These are phyloP conservation scores for Dicorynia guianensis DNA, from an alignment of 306 rosid species.

Conservation along the genomic window DNA sequence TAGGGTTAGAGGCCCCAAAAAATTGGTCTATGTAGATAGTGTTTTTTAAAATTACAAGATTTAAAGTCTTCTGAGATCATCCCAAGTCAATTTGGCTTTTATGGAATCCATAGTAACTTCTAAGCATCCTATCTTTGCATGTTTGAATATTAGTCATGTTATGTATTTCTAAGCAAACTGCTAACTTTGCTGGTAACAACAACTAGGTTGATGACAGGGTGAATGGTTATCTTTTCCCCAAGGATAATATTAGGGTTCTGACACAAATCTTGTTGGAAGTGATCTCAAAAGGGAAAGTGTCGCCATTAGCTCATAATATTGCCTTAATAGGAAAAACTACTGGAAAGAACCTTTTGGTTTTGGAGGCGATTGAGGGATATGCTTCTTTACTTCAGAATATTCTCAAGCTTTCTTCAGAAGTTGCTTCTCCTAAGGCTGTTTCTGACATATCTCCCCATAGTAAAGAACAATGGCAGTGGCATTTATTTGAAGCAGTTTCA, in stretches of 20 bases:
- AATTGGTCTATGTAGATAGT: constrained; percentile 29
- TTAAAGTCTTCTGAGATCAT: constrained; percentile 19
- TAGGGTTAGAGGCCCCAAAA: not conserved
- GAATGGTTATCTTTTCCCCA: constrained; percentile 86
- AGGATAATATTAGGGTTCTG: constrained; percentile 63
- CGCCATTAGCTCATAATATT: constrained; percentile 74
- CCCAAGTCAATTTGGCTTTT: constrained; percentile 20
- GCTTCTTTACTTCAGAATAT: constrained; percentile 71
- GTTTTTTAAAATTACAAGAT: constrained; percentile 16
- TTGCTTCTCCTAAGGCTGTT: constrained; percentile 64
- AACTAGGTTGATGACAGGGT: constrained; percentile 88
- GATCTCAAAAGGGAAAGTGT: constrained; percentile 68
- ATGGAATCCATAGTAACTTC: constrained; percentile 7
- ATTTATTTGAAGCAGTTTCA: constrained; percentile 68
- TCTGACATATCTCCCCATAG: constrained; percentile 63
- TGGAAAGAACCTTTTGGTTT: constrained; percentile 74
- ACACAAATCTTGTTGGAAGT: constrained; percentile 69
- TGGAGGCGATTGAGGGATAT: constrained; percentile 78
- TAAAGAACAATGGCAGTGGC: constrained; percentile 91
- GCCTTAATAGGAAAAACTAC: constrained; percentile 76
- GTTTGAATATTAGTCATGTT: constrained; percentile 5
- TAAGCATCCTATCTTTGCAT: not conserved
- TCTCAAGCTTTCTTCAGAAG: constrained; percentile 86
- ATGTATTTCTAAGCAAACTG: constrained; percentile 33
- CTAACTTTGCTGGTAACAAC: constrained; percentile 53